These are phyloP conservation scores for Gymnopus androsaceus DNA, from an alignment of 1,284 basidiomycete species.

Conservation along the genomic window DNA sequence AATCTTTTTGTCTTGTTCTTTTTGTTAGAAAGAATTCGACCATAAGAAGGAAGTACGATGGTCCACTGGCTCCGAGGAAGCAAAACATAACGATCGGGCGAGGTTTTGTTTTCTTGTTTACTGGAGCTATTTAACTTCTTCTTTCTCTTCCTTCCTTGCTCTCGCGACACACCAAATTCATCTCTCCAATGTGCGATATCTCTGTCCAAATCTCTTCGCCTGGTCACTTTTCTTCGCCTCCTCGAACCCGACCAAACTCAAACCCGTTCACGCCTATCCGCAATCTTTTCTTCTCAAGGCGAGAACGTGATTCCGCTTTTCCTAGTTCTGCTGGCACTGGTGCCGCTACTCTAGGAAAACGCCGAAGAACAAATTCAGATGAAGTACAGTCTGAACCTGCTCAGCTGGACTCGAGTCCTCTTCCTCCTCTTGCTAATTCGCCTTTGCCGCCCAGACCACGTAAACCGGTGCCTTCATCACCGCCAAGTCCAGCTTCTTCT, in stretches of 20 bases:
- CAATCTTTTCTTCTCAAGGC: conserved; percentile 30
- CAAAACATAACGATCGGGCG: not conserved
- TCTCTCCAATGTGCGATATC: not conserved
- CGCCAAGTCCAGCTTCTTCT: conserved; percentile 11
- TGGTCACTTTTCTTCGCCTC: not conserved
- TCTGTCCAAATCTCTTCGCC: not conserved
- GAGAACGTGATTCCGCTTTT: conserved; percentile 18
- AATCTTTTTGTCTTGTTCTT: no score
- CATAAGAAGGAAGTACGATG: no score
- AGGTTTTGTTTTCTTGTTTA: not conserved
- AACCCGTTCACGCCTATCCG: conserved; percentile 30
- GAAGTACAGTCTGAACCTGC: conserved; percentile 9
- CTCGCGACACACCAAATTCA: not conserved
- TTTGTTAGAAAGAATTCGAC: no score
- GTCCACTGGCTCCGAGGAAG: no score
- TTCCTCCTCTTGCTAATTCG: conserved; percentile 22
- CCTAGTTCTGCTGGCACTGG: not conserved
- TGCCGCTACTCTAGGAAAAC: conserved; percentile 19
- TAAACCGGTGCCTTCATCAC: no score
- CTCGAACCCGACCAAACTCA: not conserved
- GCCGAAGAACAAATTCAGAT: conserved; percentile 6
- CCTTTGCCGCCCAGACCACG: not conserved
- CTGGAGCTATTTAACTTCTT: not conserved
- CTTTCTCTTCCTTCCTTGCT: not conserved
- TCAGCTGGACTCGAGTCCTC: conserved; percentile 22